Evolutionary conservation across 2,329 filamentous ascomycete genomes (phyloP).

Genomic region (Cephalotrichum gorgonifer): DNA sequence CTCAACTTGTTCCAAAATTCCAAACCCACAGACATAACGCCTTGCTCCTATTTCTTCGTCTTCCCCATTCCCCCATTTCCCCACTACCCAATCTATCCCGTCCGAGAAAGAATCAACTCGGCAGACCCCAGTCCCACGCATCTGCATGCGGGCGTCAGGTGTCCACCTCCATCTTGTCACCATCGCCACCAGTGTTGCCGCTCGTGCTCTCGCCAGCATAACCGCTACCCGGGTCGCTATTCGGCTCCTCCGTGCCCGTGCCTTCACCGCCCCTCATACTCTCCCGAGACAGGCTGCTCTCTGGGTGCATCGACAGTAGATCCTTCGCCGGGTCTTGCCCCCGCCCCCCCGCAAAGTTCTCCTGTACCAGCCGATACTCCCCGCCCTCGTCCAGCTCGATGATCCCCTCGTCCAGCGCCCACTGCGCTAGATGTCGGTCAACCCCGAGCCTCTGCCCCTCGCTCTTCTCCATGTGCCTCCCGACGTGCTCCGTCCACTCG

Average conservation of each 20-base stretch:
- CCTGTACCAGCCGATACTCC: constrained; percentile 37
- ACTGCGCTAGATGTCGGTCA: constrained; percentile 46
- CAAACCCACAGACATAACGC: not conserved
- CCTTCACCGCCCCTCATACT: constrained; percentile 1
- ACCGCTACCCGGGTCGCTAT: not conserved
- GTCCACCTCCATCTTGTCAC: constrained; percentile 9
- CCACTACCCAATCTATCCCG: not conserved
- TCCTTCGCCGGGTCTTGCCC: constrained; percentile 10
- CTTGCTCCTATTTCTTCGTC: not conserved
- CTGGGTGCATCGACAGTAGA: constrained; percentile 10
- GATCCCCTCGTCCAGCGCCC: constrained; percentile 54
- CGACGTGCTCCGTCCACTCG: constrained; percentile 85
- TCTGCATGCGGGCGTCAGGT: not conserved
- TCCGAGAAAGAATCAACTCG: not conserved
- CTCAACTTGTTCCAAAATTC: not conserved
- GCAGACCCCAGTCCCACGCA: not conserved
- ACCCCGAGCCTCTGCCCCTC: constrained; percentile 48
- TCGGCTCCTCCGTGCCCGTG: not conserved
- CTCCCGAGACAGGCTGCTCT: not conserved
- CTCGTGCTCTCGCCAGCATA: not conserved
- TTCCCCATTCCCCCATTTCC: not conserved
- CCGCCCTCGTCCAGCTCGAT: constrained; percentile 47
- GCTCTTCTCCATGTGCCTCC: constrained; percentile 74
- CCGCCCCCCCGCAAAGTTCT: constrained; percentile 2
- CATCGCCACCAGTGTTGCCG: not conserved